These are phyloP conservation scores for Leishmania guyanensis DNA, from an alignment of 208 protist species.

Conservation along the genomic window DNA sequence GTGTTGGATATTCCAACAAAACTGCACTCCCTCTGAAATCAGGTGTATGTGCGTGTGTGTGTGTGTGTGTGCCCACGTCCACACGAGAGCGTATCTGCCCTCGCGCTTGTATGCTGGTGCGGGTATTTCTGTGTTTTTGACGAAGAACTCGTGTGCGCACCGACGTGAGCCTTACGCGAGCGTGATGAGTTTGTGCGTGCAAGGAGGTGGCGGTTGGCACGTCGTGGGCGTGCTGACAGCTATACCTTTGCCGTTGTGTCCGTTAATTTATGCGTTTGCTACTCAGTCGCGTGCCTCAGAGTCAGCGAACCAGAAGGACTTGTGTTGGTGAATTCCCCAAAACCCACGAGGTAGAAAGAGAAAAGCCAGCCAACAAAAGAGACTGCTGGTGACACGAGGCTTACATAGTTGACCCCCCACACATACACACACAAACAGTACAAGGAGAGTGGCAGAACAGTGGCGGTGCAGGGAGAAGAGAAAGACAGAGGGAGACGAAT, in stretches of 20 bases:
- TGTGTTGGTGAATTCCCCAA: too few relatives aligned
- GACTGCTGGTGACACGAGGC: neutral
- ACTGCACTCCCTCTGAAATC: neutral
- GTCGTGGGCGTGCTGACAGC: conserved; percentile 3
- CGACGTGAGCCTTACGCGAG: neutral
- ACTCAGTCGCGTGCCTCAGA: neutral
- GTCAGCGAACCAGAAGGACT: too few relatives aligned
- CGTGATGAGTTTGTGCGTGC: neutral
- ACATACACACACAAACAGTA: neutral
- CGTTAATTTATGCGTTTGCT: neutral
- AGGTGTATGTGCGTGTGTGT: neutral
- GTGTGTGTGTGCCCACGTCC: neutral
- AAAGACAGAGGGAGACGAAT: neutral
- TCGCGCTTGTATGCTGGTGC: neutral
- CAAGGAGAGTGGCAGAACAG: neutral
- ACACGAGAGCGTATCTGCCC: neutral
- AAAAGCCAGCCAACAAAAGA: neutral
- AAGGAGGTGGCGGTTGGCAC: neutral
- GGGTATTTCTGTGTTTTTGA: neutral
- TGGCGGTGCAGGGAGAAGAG: neutral
- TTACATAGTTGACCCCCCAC: neutral
- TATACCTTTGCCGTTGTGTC: neutral
- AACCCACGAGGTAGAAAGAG: too few relatives aligned
- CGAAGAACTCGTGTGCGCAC: neutral
- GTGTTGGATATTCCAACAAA: neutral